Evolutionary conservation across 768 basidiomycete genomes (phyloP).

Genomic region (Suillus alpinus): DNA sequence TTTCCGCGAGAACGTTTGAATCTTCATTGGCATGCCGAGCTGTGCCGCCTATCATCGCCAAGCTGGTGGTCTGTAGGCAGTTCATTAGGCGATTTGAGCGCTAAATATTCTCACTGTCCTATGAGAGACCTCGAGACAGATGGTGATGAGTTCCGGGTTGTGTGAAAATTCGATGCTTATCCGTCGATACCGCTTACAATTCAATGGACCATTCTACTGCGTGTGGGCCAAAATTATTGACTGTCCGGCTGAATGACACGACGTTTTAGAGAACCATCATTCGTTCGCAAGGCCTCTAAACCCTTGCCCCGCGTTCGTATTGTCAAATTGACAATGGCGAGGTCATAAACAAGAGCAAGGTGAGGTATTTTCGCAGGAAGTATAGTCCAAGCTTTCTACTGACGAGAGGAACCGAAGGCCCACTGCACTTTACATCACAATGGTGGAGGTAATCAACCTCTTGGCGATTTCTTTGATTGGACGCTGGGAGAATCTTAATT

Average conservation of each 20-base stretch:
- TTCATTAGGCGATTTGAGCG: background rate
- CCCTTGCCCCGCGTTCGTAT: background rate
- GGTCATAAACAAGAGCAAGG: background rate
- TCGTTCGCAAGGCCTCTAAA: background rate
- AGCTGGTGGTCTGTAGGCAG: background rate
- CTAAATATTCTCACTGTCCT: constrained; percentile 2
- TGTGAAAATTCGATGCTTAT: background rate
- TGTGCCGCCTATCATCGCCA: background rate
- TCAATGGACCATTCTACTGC: background rate
- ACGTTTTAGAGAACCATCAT: background rate
- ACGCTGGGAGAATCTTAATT: constrained; percentile 2
- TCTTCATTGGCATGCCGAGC: constrained; percentile 1
- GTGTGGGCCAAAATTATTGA: background rate
- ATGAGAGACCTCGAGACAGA: background rate
- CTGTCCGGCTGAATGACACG: background rate
- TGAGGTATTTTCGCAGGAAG: background rate
- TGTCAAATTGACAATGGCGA: background rate
- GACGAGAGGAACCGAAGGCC: background rate
- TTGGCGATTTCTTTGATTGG: background rate
- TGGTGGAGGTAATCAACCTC: background rate
- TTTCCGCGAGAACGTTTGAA: background rate
- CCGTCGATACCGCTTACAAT: background rate
- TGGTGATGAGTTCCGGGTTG: background rate
- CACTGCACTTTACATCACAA: background rate
- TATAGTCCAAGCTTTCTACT: background rate